Conservation (phyloP, 2,329 filamentous ascomycete genomes). For the Pezicula neosporulosa region DNA sequence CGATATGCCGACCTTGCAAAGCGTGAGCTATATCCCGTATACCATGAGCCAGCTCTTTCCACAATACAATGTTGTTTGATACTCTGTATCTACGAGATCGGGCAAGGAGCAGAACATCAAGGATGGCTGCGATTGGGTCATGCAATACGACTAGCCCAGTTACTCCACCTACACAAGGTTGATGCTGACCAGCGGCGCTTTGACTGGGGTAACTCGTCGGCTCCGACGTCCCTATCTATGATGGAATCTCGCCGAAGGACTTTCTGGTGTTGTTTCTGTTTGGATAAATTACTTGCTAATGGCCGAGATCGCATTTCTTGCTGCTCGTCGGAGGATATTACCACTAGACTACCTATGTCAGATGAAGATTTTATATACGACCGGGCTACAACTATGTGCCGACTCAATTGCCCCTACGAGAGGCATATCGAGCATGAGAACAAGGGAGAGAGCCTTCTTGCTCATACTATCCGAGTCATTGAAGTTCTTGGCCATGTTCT, state of each 20-base stretch:
- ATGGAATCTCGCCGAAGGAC: background rate
- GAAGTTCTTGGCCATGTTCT: background rate
- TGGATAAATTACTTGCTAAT: conserved; percentile 2
- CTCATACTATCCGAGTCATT: conserved; percentile 1
- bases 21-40: background rate
- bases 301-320: conserved; percentile 1
- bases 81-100: conserved; percentile 1
- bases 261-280: conserved; percentile 3
- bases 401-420: background rate
- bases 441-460: background rate
- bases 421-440: background rate
- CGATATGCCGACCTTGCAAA: background rate
- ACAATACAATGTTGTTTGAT: conserved; percentile 2
- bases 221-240: background rate
- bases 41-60: conserved; percentile 1
- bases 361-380: conserved; percentile 3
- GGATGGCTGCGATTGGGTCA: conserved; percentile 2
- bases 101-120: background rate
- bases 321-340: background rate
- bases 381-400: background rate
- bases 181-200: conserved; percentile 1
- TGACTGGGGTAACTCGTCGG: background rate
- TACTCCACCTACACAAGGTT: conserved; percentile 1
- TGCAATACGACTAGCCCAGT: conserved; percentile 1
- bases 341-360: background rate